phyloP scores from a whole-genome alignment of 2,329 filamentous ascomycete genomes.

The Claviceps capensis region DNA sequence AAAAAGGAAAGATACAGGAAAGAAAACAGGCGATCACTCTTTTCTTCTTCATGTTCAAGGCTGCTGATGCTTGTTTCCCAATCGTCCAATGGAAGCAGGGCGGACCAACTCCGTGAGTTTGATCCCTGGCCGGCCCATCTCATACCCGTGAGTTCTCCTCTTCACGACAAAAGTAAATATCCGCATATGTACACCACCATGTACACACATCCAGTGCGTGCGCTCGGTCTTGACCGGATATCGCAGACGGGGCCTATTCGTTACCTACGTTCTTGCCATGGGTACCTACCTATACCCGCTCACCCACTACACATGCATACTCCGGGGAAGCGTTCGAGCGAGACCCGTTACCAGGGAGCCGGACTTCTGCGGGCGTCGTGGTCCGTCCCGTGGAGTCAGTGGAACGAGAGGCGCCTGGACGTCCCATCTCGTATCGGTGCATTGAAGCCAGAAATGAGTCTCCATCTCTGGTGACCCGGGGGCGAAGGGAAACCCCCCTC shows the following conservation, averaged over 20 bases:
- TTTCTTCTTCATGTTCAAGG: not conserved
- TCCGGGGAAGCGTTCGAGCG: not conserved
- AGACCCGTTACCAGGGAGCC: conserved; percentile 1
- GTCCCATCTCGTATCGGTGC: not conserved
- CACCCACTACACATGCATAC: not conserved
- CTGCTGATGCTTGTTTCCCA: not conserved
- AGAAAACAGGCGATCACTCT: not conserved
- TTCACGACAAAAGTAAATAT: too few relatives aligned
- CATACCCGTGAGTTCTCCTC: not conserved
- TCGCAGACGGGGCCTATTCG: not conserved
- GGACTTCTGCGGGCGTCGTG: not conserved
- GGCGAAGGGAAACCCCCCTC: too few relatives aligned
- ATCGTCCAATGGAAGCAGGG: not conserved
- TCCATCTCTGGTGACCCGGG: not conserved
- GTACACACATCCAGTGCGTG: not conserved
- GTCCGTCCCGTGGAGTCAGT: not conserved
- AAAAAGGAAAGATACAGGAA: not conserved
- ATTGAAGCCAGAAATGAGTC: not conserved
- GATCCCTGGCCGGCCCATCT: not conserved
- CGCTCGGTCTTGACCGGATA: not conserved
- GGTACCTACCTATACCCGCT: not conserved
- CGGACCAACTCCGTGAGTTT: not conserved
- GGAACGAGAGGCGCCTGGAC: not conserved
- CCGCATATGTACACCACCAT: too few relatives aligned
- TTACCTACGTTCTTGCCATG: not conserved